Conservation (phyloP, 352 stramenopile genomes). For the Blastocystis hominis region DNA sequence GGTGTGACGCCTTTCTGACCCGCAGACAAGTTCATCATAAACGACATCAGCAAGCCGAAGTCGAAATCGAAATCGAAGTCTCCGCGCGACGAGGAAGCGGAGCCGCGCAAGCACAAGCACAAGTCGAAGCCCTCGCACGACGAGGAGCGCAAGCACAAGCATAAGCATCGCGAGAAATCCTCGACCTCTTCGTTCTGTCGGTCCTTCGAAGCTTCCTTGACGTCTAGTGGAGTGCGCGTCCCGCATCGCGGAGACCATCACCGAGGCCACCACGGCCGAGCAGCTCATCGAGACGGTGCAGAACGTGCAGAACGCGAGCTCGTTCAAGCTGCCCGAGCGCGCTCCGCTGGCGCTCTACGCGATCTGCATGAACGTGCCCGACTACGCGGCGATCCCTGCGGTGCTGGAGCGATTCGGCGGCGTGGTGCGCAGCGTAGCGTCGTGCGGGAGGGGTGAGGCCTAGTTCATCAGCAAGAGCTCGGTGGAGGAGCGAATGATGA, state of each 20-base stretch:
- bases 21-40: conserved; percentile 89
- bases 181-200: conserved; percentile 22
- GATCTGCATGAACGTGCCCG: conserved; percentile 68
- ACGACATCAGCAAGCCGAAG: conserved; percentile 71
- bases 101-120: conserved; percentile 70
- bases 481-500: conserved; percentile 23
- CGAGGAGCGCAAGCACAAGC: conserved; percentile 72
- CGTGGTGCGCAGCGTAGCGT: conserved; percentile 68
- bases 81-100: conserved; percentile 65
- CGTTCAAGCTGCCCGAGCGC: conserved; percentile 70
- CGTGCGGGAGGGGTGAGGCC: conserved; percentile 69
- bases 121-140: conserved; percentile 74
- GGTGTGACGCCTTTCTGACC: conserved; percentile 67
- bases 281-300: conserved; percentile 74
- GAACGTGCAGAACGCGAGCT: conserved; percentile 71
- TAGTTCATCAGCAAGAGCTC: conserved; percentile 68
- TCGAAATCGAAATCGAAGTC: conserved; percentile 69
- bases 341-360: conserved; percentile 75
- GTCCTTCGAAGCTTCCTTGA: conserved; percentile 63
- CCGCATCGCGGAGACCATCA: conserved; percentile 72
- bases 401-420: conserved; percentile 73
- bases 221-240: conserved; percentile 71
- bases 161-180: conserved; percentile 71
- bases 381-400: conserved; percentile 72
- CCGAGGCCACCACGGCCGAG: conserved; percentile 69